These are phyloP conservation scores for Arthroderma sp. DNA, from an alignment of 2,329 filamentous ascomycete species.

Conservation along the genomic window DNA sequence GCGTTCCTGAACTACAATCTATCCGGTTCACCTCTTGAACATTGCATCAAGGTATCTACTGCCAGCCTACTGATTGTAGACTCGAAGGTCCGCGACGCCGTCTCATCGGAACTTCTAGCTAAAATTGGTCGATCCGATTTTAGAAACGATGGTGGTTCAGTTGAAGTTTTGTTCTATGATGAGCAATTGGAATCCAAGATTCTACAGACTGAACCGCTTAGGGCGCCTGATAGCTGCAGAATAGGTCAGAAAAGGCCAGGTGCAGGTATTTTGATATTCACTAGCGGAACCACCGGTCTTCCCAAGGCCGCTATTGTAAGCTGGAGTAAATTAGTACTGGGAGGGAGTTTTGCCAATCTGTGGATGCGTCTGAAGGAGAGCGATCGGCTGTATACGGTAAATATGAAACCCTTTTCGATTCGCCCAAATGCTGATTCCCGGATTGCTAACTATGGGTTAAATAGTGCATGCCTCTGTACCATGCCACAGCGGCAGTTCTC, in stretches of 20 bases:
- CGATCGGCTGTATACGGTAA: constrained; percentile 65
- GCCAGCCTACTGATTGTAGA: constrained; percentile 59
- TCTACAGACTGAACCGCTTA: constrained; percentile 36
- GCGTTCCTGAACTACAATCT: constrained; percentile 86
- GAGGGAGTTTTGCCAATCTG: constrained; percentile 38
- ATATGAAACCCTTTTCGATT: constrained; percentile 11
- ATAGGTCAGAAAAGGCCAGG: constrained; percentile 38
- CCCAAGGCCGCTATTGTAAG: constrained; percentile 67
- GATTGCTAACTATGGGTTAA: constrained; percentile 5
- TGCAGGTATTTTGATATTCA: constrained; percentile 67
- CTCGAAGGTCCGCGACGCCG: constrained; percentile 45
- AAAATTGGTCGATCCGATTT: constrained; percentile 29
- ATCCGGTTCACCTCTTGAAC: constrained; percentile 53
- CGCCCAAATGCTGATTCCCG: background rate
- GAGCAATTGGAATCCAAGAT: constrained; percentile 45
- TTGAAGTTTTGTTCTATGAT: constrained; percentile 51
- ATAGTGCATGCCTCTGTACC: constrained; percentile 78
- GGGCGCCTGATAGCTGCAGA: constrained; percentile 47
- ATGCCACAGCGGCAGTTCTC: constrained; percentile 62
- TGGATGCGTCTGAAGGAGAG: constrained; percentile 46
- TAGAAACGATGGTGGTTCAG: constrained; percentile 26
- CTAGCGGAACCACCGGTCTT: constrained; percentile 71
- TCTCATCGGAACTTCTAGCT: constrained; percentile 28
- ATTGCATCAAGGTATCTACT: constrained; percentile 59
- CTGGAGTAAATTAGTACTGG: constrained; percentile 53